phyloP scores from a whole-genome alignment of 2,329 filamentous ascomycete genomes.

The Diplodia intermedia region DNA sequence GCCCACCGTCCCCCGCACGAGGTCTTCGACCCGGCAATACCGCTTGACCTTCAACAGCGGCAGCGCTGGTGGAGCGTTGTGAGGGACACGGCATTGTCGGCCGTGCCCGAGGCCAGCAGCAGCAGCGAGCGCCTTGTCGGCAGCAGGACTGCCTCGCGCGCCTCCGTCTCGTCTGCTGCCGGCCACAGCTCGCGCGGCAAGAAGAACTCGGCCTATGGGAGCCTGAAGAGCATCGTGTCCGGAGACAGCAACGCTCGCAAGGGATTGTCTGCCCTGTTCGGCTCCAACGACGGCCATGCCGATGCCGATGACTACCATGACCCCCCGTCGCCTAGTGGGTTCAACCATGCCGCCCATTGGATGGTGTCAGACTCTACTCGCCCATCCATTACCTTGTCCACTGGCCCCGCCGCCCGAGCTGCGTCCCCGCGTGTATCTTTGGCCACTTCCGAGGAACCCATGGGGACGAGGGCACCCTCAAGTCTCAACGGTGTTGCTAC shows the following conservation, averaged over 20 bases:
- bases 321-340: conserved; percentile 5
- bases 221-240: conserved; percentile 36
- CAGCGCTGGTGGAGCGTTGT: conserved; percentile 43
- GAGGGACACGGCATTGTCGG: conserved; percentile 52
- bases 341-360: conserved; percentile 16
- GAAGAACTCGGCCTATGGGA: conserved; percentile 35
- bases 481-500: neutral
- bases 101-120: conserved; percentile 57
- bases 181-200: conserved; percentile 29
- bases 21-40: conserved; percentile 49
- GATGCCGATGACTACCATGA: conserved; percentile 10
- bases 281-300: conserved; percentile 5
- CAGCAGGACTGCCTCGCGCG: conserved; percentile 29
- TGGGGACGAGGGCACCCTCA: neutral
- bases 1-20: conserved; percentile 68
- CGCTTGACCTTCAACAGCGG: conserved; percentile 39
- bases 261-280: conserved; percentile 30
- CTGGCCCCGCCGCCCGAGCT: conserved; percentile 22
- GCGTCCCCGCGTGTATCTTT: conserved; percentile 29
- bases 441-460: conserved; percentile 23
- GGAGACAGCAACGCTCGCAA: conserved; percentile 27
- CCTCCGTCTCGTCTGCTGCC: conserved; percentile 19
- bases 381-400: conserved; percentile 20
- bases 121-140: conserved; percentile 51
- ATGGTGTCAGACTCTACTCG: conserved; percentile 9